phyloP scores from a whole-genome alignment of 257 asterid genomes.

The Nicotiana attenuata region DNA sequence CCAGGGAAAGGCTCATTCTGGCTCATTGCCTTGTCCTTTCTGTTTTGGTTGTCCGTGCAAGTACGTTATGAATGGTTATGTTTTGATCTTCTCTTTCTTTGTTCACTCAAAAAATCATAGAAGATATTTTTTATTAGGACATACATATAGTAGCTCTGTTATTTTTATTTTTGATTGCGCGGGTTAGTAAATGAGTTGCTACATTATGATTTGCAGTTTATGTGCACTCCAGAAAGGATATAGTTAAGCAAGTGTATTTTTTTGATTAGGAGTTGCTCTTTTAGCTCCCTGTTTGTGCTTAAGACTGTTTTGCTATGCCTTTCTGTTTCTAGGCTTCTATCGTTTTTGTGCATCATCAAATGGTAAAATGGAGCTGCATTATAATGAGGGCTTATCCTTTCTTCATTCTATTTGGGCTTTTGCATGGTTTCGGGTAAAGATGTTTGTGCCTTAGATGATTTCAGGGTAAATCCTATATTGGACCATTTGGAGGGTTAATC shows the following conservation, averaged over 20 bases:
- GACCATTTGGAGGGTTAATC: background rate
- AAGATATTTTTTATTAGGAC: background rate
- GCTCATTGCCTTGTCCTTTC: slow-evolving; percentile 96
- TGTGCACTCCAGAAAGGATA: background rate
- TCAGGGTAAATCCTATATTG: background rate
- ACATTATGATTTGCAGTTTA: too few relatives aligned
- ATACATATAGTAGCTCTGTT: background rate
- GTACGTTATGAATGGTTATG: slow-evolving; percentile 36
- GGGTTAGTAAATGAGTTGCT: background rate
- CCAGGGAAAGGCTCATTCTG: slow-evolving; percentile 87
- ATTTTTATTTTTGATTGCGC: background rate
- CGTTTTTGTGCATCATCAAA: background rate
- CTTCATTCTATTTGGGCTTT: background rate
- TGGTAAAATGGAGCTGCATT: background rate
- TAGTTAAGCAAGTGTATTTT: background rate
- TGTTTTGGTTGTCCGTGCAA: slow-evolving; percentile 66
- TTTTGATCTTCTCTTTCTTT: background rate
- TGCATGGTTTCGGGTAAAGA: background rate
- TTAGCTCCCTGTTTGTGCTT: background rate
- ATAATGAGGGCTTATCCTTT: background rate
- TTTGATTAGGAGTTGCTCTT: background rate
- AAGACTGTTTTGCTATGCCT: background rate
- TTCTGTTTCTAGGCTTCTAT: background rate
- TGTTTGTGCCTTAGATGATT: background rate
- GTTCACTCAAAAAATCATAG: background rate